These are phyloP conservation scores for Viola odorata DNA, from an alignment of 345 rosid species.

Conservation along the genomic window DNA sequence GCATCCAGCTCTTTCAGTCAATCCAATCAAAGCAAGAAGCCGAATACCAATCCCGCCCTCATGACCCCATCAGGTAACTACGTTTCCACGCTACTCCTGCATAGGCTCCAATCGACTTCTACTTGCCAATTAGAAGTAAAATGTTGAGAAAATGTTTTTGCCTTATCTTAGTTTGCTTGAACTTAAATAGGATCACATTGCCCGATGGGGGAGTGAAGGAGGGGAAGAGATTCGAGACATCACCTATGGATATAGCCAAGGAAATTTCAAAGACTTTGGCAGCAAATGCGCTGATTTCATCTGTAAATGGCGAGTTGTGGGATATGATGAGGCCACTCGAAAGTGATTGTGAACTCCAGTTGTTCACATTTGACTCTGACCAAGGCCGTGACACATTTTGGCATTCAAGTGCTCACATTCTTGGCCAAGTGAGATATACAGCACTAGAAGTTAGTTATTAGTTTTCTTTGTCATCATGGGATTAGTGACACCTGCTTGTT, in stretches of 20 bases:
- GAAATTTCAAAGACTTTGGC: slow-evolving; percentile 69
- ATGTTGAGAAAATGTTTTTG: neutral
- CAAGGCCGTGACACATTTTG: slow-evolving; percentile 94
- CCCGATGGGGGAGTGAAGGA: slow-evolving; percentile 73
- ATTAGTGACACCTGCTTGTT: neutral
- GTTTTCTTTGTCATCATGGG: neutral
- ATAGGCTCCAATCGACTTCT: neutral
- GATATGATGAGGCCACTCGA: slow-evolving; percentile 86
- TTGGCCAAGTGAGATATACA: slow-evolving; percentile 67
- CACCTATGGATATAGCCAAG: slow-evolving; percentile 69
- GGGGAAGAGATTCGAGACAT: slow-evolving; percentile 75
- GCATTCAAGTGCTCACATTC: slow-evolving; percentile 99
- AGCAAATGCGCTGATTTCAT: slow-evolving; percentile 60
- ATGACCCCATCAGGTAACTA: slow-evolving; percentile 64
- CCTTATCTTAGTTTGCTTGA: neutral
- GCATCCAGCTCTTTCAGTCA: slow-evolving; percentile 61
- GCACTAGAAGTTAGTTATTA: neutral
- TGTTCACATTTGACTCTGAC: slow-evolving; percentile 63
- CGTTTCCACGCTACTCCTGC: neutral
- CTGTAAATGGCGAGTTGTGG: slow-evolving; percentile 79
- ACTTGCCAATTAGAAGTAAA: neutral
- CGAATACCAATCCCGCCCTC: slow-evolving; percentile 49
- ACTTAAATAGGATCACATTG: slow-evolving; percentile 47
- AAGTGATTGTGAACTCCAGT: slow-evolving; percentile 64
- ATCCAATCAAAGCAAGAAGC: slow-evolving; percentile 56